Percentiles rank a stretch among this genome's conserved stretches.
phyloP scores from a whole-genome alignment of 768 basidiomycete species.

The Scleroderma citrinum region DNA sequence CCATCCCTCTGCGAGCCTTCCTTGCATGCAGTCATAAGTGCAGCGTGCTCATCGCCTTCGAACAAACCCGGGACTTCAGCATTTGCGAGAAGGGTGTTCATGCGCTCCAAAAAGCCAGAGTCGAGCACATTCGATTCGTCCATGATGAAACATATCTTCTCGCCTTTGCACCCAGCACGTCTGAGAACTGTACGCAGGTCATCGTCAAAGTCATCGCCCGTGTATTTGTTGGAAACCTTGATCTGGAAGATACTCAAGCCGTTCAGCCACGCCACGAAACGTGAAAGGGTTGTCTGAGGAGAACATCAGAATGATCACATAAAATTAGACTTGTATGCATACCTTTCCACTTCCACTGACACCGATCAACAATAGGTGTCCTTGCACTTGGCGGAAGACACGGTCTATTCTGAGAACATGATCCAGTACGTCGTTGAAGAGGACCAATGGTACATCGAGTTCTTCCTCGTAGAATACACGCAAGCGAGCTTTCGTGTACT shows the following conservation, averaged over 20 bases:
- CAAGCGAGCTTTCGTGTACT: slow-evolving; percentile 94
- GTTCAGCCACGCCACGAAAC: slow-evolving; percentile 99
- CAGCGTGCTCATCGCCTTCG: slow-evolving; percentile 98
- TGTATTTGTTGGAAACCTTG: slow-evolving; percentile 99
- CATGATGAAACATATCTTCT: slow-evolving; percentile 99
- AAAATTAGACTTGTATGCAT: slow-evolving; percentile 12
- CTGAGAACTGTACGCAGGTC: slow-evolving; percentile 93
- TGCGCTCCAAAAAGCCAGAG: slow-evolving; percentile 98
- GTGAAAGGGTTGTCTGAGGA: slow-evolving; percentile 85
- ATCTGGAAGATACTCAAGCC: slow-evolving; percentile 99
- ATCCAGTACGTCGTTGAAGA: slow-evolving; percentile 98
- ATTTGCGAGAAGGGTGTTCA: slow-evolving; percentile 98
- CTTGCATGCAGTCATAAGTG: slow-evolving; percentile 98
- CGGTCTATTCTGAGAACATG: slow-evolving; percentile 97
- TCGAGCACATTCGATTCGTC: slow-evolving; percentile 99
- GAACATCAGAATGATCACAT: slow-evolving; percentile 11
- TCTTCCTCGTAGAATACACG: slow-evolving; percentile 99
- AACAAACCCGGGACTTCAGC: slow-evolving; percentile 99
- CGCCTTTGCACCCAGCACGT: slow-evolving; percentile 94
- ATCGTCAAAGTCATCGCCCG: slow-evolving; percentile 97
- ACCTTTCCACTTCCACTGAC: slow-evolving; percentile 99
- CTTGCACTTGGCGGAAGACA: slow-evolving; percentile 97
- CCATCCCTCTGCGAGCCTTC: slow-evolving; percentile 99
- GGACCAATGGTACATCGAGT: slow-evolving; percentile 91
- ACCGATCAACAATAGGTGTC: slow-evolving; percentile 93